Evolutionary conservation across 805 yeast genomes (phyloP).

Genomic region (Wickerhamiella alocasiicola): DNA sequence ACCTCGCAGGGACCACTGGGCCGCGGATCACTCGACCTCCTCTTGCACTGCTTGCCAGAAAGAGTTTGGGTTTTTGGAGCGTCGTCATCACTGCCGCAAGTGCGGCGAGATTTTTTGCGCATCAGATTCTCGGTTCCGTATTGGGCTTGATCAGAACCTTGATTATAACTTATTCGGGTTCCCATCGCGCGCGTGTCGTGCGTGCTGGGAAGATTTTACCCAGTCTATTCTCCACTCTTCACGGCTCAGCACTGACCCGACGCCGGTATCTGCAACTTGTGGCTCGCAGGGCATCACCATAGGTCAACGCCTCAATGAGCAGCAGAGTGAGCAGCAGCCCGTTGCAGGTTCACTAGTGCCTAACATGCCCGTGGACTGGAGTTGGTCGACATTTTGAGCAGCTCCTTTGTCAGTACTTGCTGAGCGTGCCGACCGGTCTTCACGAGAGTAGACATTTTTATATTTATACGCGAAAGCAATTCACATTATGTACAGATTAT

Average conservation of each 20-base stretch:
- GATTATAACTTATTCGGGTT: constrained; percentile 53
- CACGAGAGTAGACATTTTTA: no score
- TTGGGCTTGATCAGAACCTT: constrained; percentile 37
- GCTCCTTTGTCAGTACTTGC: no score
- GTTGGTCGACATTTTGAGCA: constrained; percentile 55
- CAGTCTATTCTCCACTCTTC: constrained; percentile 31
- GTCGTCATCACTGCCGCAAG: constrained; percentile 73
- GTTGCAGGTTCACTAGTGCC: constrained; percentile 28
- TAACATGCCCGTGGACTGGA: constrained; percentile 61
- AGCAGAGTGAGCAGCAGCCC: constrained; percentile 16
- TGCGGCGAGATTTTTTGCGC: constrained; percentile 75
- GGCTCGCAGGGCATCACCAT: constrained; percentile 12
- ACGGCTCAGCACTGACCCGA: constrained; percentile 16
- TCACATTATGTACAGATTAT: no score
- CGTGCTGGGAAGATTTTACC: constrained; percentile 52
- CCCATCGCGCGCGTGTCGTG: constrained; percentile 56
- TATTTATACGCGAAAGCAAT: no score
- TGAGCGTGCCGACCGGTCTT: no score
- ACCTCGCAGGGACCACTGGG: constrained; percentile 31
- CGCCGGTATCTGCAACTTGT: constrained; percentile 7
- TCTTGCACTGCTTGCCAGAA: constrained; percentile 59
- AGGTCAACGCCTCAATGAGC: constrained; percentile 15
- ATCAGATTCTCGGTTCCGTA: constrained; percentile 48
- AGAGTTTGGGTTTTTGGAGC: constrained; percentile 62
- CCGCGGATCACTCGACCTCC: constrained; percentile 51